Conservation (phyloP, 139 green algal species). For the Chlamydomonas schloesseri region DNA sequence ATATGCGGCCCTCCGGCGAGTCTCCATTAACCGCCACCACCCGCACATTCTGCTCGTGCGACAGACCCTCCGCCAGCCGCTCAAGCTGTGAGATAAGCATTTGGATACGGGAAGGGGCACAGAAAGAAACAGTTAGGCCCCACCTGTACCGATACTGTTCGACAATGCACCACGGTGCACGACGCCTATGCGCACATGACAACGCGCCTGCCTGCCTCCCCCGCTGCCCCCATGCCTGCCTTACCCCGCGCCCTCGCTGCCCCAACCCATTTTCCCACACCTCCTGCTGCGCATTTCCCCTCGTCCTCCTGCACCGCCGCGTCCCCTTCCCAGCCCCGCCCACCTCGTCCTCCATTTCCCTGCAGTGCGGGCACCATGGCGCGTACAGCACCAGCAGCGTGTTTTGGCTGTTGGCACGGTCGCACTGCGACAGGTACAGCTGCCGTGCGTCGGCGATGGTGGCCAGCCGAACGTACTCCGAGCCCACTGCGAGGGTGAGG, state of each 20-base stretch:
- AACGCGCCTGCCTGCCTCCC: too few species aligned
- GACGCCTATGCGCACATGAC: too few species aligned
- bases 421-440: constrained; percentile 51
- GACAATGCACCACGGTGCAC: too few species aligned
- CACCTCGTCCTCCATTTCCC: constrained; percentile 55
- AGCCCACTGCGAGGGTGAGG: background rate
- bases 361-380: constrained; percentile 56
- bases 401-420: constrained; percentile 53
- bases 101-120: too few species aligned
- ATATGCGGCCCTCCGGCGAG: constrained; percentile 34
- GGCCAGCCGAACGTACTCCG: constrained; percentile 30
- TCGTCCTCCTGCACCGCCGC: background rate
- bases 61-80: constrained; percentile 45
- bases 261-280: background rate
- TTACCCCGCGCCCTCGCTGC: background rate
- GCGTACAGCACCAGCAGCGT: constrained; percentile 68
- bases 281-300: too few species aligned
- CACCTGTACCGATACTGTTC: too few species aligned
- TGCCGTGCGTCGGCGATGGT: constrained; percentile 5
- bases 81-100: constrained; percentile 50
- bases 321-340: background rate
- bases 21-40: constrained; percentile 44
- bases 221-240: background rate
- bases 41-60: constrained; percentile 12
- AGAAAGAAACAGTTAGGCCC: too few species aligned